These are phyloP conservation scores for Yamadazyma blattariae DNA, from an alignment of 1,139 yeast species.

Conservation along the genomic window DNA sequence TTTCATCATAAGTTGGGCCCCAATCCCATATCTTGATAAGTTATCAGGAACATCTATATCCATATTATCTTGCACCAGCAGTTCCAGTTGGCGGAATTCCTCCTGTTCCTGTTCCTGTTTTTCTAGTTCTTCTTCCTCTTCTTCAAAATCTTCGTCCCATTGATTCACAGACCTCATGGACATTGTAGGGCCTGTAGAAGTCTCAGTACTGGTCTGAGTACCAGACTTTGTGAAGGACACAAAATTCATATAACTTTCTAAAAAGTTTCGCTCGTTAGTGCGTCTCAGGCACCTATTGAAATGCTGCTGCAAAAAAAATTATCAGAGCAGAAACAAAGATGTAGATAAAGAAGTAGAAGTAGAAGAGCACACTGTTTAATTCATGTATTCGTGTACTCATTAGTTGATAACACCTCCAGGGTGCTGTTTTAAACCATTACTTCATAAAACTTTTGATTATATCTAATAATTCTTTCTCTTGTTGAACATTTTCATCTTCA, in stretches of 20 bases:
- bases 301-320: too few relatives aligned
- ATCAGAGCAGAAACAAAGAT: too few relatives aligned
- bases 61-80: constrained; percentile 1
- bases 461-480: constrained; percentile 24
- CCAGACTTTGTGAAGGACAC: constrained; percentile 5
- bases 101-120: too few relatives aligned
- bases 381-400: background rate
- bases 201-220: background rate
- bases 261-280: too few relatives aligned
- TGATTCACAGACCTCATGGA: background rate
- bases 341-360: too few relatives aligned
- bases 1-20: constrained; percentile 71
- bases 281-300: too few relatives aligned
- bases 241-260: constrained; percentile 6
- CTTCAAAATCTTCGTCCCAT: background rate
- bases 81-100: too few relatives aligned
- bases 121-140: constrained; percentile 1
- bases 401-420: background rate
- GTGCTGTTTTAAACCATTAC: too few relatives aligned
- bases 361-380: too few relatives aligned
- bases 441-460: constrained; percentile 17
- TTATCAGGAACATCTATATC: constrained; percentile 2
- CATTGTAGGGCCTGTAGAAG: background rate
- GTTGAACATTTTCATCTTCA: constrained; percentile 19
- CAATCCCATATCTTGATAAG: constrained; percentile 64